Evolutionary conservation across 768 basidiomycete genomes (phyloP).

Genomic region (Lactarius akahatsu): DNA sequence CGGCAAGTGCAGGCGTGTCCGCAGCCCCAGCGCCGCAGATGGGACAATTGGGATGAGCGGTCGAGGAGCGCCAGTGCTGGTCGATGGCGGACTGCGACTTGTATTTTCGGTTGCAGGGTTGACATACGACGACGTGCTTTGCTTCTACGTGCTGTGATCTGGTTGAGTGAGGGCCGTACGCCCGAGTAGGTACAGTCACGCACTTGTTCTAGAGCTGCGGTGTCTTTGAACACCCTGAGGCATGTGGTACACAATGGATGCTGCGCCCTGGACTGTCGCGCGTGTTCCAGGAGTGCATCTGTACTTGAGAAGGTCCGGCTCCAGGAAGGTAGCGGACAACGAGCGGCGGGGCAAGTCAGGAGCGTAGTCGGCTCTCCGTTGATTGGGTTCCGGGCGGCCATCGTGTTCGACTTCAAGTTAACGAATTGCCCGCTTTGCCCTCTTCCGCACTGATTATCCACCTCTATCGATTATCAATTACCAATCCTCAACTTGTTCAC

Average conservation of each 20-base stretch:
- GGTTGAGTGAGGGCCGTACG: background rate
- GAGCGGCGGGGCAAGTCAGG: conserved; percentile 16
- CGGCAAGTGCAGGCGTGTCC: conserved; percentile 18
- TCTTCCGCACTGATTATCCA: background rate
- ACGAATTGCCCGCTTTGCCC: background rate
- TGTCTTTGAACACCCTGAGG: conserved; percentile 22
- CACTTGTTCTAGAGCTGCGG: conserved; percentile 24
- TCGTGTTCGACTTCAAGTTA: background rate
- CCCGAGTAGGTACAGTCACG: background rate
- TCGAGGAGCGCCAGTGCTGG: conserved; percentile 25
- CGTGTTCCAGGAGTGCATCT: conserved; percentile 23
- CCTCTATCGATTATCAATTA: background rate
- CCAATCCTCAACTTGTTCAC: background rate
- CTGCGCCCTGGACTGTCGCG: conserved; percentile 10
- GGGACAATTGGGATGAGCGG: conserved; percentile 22
- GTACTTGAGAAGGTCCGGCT: conserved; percentile 16
- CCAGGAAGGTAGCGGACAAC: conserved; percentile 19
- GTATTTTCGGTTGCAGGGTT: conserved; percentile 19
- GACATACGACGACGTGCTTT: conserved; percentile 25
- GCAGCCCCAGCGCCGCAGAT: conserved; percentile 17
- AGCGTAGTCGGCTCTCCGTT: conserved; percentile 7
- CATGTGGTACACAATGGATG: conserved; percentile 22
- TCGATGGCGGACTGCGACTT: conserved; percentile 27
- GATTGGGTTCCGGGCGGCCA: background rate
- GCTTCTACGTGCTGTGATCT: conserved; percentile 23